Evolutionary conservation across 345 rosid genomes (phyloP), one percentile per base, ranked within the genome.

Genomic region (Stellera chamaejasme): DNA sequence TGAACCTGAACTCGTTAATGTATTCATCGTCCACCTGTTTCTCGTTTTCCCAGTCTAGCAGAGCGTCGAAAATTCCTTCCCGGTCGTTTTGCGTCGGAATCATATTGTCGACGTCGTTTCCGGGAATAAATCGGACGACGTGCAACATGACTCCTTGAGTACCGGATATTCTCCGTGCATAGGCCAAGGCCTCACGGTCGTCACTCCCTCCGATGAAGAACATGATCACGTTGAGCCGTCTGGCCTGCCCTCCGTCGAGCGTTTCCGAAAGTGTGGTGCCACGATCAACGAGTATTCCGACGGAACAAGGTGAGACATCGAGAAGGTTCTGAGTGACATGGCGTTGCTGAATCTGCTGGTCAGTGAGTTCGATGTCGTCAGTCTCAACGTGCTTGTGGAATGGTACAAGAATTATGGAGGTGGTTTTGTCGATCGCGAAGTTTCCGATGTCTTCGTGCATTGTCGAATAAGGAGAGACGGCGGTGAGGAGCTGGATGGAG

Each of bases 401-500:
- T 2, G 95, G 92, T 43, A 86, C 55, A 54, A 89, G 54, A 56
- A 83, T 62, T 55, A 86, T 59, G 46, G 73, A 65, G 41, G 73
- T 69, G 23, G 66, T 56, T 62, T 82, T 86, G 63, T 83, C 97
- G 60, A 80, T 89, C 0, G 95, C 89, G 6, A 86, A 63, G 11
- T 61, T 61, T 66, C 87, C 77, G 0, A 86, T 66, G 55, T 83
- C 96, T 51, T 85, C 88, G 52, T 76, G 82, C 90, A 88, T 88
- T 0, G 82, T 62, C 10, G 71, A 27, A 63, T 71, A 77, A 12
- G 82, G 85, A 6, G 92, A 89, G 19, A 89, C 54, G 0, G 78
- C 75, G 2, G 92, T 89, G 23, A 86, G 65, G 8, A 69, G 64
- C 14, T 77, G 76, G 42, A 80, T 67, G 3, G 58, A 28, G 47